Evolutionary conservation across 2,329 filamentous ascomycete genomes (phyloP), one percentile per base, ranked within the genome.

Genomic region (Diaporthe caulivora): DNA sequence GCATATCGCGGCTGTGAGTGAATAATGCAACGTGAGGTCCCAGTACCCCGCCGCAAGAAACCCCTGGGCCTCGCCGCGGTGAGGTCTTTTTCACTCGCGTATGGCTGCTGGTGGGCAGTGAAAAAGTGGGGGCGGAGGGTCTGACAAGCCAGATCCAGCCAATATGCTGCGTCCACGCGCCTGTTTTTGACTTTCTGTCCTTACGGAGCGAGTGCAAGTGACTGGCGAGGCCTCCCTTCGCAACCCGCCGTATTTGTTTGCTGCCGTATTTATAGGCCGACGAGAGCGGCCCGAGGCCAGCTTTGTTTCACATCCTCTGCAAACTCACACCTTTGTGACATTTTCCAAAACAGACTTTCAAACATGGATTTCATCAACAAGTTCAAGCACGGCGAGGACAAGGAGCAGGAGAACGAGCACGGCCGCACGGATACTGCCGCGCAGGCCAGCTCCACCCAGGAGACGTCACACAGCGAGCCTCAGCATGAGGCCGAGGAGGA

Each of bases 111-210:
- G 67, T 40, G 68, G 68, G 68, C 68, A 42, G 42, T 71, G 68
- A 21, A 71, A 71, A 71, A 71, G 68, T 71, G 68, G 68, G 68
- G 55, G 68, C 29, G 29, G 68, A 71, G 68, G 68, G 68, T 71
- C 68, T 42, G 44, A 24, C 53, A 29, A 55, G 17, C 26, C 31
- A 1, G 49, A 15, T 24, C 31, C 44, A 60, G n/a, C 68, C 68
- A 71, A 60, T 71, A 60, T 71, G 68, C 42, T 53, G 34, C 68
- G 68, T 42, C 54, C 68, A 71, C 68, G 68, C 44, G 51, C 53
- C 37, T 69, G 37, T 53, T 71, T 40, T 67, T 49, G 44, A 31
- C 68, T 49, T 53, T 51, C 44, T 71, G 65, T 69, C 65, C 26
- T 57, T 47, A 34, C 29, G 60, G 60, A 24, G 44, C 31, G 37